Conservation (phyloP, 148 eudicot species). For the Persicaria tinctoria region DNA sequence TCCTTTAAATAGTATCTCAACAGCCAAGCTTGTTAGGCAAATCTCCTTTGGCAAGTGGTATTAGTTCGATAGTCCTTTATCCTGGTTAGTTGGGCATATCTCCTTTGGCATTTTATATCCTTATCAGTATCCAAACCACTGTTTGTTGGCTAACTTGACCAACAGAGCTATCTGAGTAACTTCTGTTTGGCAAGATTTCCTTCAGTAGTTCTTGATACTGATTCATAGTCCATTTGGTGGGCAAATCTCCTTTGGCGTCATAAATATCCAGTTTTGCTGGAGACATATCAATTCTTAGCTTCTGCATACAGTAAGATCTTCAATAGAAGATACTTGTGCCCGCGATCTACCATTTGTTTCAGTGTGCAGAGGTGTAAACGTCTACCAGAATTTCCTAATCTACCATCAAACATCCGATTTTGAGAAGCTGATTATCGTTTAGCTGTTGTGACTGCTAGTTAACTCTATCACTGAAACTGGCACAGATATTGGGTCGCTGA, state of each 20-base stretch:
- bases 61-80: neutral
- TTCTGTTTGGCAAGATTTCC: neutral
- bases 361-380: neutral
- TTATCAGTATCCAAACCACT: neutral
- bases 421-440: neutral
- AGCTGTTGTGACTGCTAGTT: neutral
- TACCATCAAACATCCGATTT: neutral
- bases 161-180: neutral
- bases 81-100: slow-evolving; percentile 14
- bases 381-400: neutral
- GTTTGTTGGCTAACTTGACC: neutral
- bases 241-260: slow-evolving; percentile 74
- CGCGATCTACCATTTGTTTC: neutral
- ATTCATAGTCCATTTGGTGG: slow-evolving; percentile 26
- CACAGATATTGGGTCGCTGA: neutral
- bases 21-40: slow-evolving; percentile 22
- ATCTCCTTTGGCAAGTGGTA: slow-evolving; percentile 34
- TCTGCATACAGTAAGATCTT: neutral
- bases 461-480: neutral
- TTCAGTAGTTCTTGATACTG: neutral
- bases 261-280: slow-evolving; percentile 22
- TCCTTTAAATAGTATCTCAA: slow-evolving; percentile 7
- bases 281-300: slow-evolving; percentile 24
- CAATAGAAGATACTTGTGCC: neutral
- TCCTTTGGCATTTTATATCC: slow-evolving; percentile 9